phyloP scores from a whole-genome alignment of 345 rosid genomes.

The Populus euphratica region DNA sequence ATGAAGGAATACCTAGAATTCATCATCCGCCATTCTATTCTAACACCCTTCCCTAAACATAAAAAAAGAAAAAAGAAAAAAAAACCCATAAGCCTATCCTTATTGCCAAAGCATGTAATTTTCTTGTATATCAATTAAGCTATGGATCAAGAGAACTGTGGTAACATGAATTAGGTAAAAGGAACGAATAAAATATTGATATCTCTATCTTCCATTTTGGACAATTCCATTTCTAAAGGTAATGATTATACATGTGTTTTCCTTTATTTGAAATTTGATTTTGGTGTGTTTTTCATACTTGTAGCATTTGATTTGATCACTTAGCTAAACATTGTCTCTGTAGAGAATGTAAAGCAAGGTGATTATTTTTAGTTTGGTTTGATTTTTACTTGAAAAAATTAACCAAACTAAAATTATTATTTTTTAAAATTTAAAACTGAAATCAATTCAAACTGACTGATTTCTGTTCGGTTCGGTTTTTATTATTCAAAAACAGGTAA shows the following conservation, averaged over 20 bases:
- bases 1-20: background rate
- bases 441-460: no score
- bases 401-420: no score
- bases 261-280: background rate
- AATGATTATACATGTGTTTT: background rate
- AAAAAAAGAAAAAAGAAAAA: background rate
- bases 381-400: no score
- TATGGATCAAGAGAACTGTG: conserved; percentile 6
- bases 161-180: conserved; percentile 27
- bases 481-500: no score
- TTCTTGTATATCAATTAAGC: background rate
- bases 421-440: no score
- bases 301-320: background rate
- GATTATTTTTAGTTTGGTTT: no score
- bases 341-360: background rate
- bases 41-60: background rate
- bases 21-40: background rate
- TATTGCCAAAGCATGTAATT: conserved; percentile 3
- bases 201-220: background rate
- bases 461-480: background rate
- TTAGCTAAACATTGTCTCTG: background rate
- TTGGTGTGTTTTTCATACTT: background rate
- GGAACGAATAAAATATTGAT: background rate
- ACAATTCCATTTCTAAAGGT: background rate
- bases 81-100: background rate